These are phyloP conservation scores for Polygonum maritimum DNA, from an alignment of 148 eudicot species.

Conservation along the genomic window DNA sequence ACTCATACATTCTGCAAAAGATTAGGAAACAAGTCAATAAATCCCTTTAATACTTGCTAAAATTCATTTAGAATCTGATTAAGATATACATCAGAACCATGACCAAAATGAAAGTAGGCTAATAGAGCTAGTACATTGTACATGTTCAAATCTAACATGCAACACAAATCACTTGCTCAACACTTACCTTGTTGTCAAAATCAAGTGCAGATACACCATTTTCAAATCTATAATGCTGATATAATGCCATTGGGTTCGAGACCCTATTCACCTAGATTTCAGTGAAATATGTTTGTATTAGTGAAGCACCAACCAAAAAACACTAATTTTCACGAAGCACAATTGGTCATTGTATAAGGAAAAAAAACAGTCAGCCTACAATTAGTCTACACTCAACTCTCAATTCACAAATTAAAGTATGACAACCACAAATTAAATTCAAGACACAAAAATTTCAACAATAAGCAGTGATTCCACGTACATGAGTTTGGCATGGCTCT, in stretches of 20 bases:
- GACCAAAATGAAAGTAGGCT: neutral
- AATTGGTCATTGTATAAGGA: neutral
- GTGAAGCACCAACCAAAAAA: neutral
- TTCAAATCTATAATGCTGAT: constrained; percentile 11
- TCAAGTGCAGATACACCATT: constrained; percentile 62
- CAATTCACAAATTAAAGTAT: neutral
- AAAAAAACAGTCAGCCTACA: neutral
- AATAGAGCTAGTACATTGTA: neutral
- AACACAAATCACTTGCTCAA: neutral
- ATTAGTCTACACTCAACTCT: neutral
- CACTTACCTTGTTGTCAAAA: constrained; percentile 70
- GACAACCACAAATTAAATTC: neutral
- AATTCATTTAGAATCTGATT: neutral
- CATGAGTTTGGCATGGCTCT: constrained; percentile 51
- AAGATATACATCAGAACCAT: neutral
- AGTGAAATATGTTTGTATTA: neutral
- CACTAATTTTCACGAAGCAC: neutral
- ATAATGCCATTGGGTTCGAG: constrained; percentile 17
- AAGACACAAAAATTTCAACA: neutral
- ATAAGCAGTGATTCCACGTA: constrained; percentile 18
- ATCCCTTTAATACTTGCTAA: neutral
- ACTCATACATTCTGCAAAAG: neutral
- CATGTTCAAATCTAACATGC: neutral
- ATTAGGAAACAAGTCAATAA: neutral
- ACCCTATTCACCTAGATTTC: constrained; percentile 18